Conservation (phyloP, 257 asterid species). For the Solanum sitiens region DNA sequence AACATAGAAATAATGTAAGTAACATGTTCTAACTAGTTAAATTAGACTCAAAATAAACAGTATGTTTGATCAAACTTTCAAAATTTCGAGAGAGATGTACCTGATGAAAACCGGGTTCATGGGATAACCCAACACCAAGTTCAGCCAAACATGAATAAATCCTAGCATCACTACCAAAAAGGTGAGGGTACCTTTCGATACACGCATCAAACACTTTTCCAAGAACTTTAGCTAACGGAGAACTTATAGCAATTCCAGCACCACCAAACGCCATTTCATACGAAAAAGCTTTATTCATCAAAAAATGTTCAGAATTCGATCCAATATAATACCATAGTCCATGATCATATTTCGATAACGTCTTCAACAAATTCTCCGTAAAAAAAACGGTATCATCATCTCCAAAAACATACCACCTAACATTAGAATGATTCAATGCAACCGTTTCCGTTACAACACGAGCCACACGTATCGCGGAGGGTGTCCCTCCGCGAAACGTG, state of each 20-base stretch:
- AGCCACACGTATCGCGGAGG: background rate
- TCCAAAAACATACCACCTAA: slow-evolving; percentile 62
- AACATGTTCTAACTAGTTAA: background rate
- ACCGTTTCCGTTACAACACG: background rate
- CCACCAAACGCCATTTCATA: slow-evolving; percentile 85
- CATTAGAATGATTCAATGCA: slow-evolving; percentile 11
- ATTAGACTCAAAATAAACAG: background rate
- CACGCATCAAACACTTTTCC: slow-evolving; percentile 53
- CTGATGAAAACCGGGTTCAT: slow-evolving; percentile 81
- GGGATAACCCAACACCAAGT: slow-evolving; percentile 56
- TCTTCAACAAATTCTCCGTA: slow-evolving; percentile 40
- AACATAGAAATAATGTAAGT: background rate
- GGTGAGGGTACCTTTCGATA: slow-evolving; percentile 52
- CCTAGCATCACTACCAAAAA: slow-evolving; percentile 78
- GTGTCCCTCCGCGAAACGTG: background rate
- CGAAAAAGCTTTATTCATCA: slow-evolving; percentile 49
- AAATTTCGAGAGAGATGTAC: background rate
- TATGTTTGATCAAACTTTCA: background rate
- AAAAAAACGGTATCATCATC: slow-evolving; percentile 71
- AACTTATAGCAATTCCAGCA: slow-evolving; percentile 68
- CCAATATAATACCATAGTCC: slow-evolving; percentile 50
- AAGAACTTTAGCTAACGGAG: slow-evolving; percentile 52
- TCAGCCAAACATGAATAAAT: slow-evolving; percentile 63
- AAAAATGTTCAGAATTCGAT: slow-evolving; percentile 50
- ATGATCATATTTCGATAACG: slow-evolving; percentile 53